phyloP scores from a whole-genome alignment of 2,329 filamentous ascomycete genomes.

The Aspergillus carbonarius region DNA sequence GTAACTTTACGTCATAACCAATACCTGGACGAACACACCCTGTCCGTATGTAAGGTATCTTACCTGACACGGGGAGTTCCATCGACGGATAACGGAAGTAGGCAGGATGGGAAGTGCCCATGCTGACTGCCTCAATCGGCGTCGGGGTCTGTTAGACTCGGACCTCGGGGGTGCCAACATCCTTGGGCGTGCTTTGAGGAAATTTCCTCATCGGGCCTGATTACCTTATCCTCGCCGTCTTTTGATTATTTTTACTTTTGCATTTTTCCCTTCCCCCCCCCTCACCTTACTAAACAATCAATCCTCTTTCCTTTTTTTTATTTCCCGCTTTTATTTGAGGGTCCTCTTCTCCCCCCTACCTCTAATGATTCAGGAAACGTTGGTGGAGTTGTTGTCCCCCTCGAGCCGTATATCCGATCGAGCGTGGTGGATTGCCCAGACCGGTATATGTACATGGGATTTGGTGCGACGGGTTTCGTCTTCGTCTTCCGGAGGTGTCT shows the following conservation, averaged over 20 bases:
- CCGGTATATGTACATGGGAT: neutral
- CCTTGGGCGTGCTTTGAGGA: conserved; percentile 2
- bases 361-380: conserved; percentile 1
- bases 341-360: neutral
- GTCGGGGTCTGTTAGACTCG: conserved; percentile 16
- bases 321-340: neutral
- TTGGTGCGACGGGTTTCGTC: neutral
- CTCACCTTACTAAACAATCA: neutral
- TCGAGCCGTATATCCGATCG: conserved; percentile 8
- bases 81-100: conserved; percentile 17
- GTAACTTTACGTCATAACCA: neutral
- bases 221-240: conserved; percentile 10
- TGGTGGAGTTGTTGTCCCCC: neutral
- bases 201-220: conserved; percentile 16
- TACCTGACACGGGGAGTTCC: neutral
- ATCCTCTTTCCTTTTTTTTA: neutral
- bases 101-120: neutral
- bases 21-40: neutral
- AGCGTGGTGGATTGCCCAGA: neutral
- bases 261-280: neutral
- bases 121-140: conserved; percentile 2
- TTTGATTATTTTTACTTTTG: neutral
- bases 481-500: neutral
- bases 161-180: conserved; percentile 22
- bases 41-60: conserved; percentile 4